These are phyloP conservation scores for Auriscalpium microsporum DNA, from an alignment of 768 basidiomycete species.

Conservation along the genomic window DNA sequence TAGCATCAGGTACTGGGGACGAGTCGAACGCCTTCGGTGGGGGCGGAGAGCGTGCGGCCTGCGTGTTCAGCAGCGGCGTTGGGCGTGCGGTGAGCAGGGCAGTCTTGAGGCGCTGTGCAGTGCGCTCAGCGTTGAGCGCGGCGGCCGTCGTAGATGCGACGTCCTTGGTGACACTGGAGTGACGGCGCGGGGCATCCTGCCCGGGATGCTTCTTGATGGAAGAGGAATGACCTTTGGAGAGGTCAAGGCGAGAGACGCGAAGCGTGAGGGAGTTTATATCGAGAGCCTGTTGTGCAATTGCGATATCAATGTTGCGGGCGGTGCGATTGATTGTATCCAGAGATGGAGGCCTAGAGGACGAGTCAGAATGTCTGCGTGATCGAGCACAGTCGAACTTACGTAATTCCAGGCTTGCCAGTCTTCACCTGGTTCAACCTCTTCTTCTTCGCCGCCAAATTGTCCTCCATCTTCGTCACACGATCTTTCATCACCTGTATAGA, in stretches of 20 bases:
- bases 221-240: slow-evolving; percentile 30
- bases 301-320: slow-evolving; percentile 75
- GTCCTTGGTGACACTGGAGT: slow-evolving; percentile 39
- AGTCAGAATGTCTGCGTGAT: neutral
- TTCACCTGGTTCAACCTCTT: slow-evolving; percentile 11
- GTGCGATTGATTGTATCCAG: slow-evolving; percentile 81
- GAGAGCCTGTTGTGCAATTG: slow-evolving; percentile 51
- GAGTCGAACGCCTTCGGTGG: slow-evolving; percentile 20
- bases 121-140: slow-evolving; percentile 73
- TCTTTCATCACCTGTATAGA: slow-evolving; percentile 7
- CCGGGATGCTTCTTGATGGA: slow-evolving; percentile 15
- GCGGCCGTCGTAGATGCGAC: slow-evolving; percentile 72
- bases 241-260: slow-evolving; percentile 45
- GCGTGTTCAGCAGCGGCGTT: slow-evolving; percentile 60
- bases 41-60: slow-evolving; percentile 27
- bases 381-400: neutral
- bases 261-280: slow-evolving; percentile 43
- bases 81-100: slow-evolving; percentile 53
- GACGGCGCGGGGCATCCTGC: slow-evolving; percentile 5
- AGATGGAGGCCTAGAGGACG: slow-evolving; percentile 57
- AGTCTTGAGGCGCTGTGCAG: slow-evolving; percentile 60
- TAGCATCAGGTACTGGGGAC: too few relatives aligned
- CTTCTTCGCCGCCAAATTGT: slow-evolving; percentile 7
- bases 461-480: slow-evolving; percentile 11
- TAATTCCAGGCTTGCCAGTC: slow-evolving; percentile 7